Evolutionary conservation across 495 filamentous ascomycete species (phyloP), one percentile per base, ranked within the genome.

Genomic region (Podospora didyma): DNA sequence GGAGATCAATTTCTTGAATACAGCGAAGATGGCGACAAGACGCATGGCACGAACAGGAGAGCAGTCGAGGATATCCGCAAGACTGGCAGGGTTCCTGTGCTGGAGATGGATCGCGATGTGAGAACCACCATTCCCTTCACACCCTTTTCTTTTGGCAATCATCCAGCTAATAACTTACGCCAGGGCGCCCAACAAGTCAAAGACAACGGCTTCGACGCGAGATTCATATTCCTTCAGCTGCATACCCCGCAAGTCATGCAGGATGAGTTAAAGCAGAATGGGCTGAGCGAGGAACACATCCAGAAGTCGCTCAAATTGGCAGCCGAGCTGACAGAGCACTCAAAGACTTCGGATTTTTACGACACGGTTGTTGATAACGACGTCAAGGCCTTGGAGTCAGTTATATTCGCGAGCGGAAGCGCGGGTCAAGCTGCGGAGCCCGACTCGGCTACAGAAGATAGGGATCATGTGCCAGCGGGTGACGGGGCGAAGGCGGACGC

Each of bases 141-240:
- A 23, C 12, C 42, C 35, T 19, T 56, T 3, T 24, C 19, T n/a
- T 11, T n/a, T 19, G 16, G 10, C 5, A 11, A 7, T 19, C 16
- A 34, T 52, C 56, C 44, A 55, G 46, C 59, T 64, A 59, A 68
- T 58, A 20, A 24, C 50, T 0, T 22, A 41, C 0, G 31, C 21
- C 73, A 88, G 91, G 58, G 86, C 84, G 59, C 89, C 79, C 76
- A 91, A 87, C 70, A 74, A 71, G 82, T 90, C 44, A 90, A 88
- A 65, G 82, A 83, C 54, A 82, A 82, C 37, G 79, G 85, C 59
- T 82, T 89, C 51, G 76, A 84, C 51, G 86, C 89, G 19, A 79
- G 89, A 3, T 88, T 87, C 62, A 65, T 93, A 28, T 89, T 93
- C 67, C 71, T 95, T 46, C 73, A 82, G 10, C 88, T 90, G 0